Evolutionary conservation across 306 rosid species (phyloP).

Genomic region (Leucaena leucocephala): DNA sequence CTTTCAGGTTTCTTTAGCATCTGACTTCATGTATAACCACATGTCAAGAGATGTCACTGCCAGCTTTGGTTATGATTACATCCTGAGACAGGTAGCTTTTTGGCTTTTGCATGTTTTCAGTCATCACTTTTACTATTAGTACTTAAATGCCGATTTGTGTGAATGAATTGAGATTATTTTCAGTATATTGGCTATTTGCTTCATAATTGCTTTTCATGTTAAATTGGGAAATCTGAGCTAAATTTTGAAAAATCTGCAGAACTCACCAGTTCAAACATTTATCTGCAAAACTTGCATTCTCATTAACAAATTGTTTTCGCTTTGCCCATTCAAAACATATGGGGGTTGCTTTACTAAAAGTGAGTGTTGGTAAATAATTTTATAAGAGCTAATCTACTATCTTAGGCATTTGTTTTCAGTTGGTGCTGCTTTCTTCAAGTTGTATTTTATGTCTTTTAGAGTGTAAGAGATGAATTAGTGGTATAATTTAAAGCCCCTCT

Average conservation of each 20-base stretch:
- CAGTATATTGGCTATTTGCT: slow-evolving; percentile 8
- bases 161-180: slow-evolving; percentile 17
- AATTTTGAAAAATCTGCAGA: not conserved
- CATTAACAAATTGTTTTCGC: not conserved
- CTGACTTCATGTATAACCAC: slow-evolving; percentile 92
- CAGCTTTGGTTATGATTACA: slow-evolving; percentile 91
- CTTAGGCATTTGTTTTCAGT: not conserved
- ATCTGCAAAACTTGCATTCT: not conserved
- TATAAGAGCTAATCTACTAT: not conserved
- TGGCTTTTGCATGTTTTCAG: slow-evolving; percentile 20
- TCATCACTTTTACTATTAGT: slow-evolving; percentile 1
- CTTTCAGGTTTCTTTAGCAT: slow-evolving; percentile 82
- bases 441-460: not conserved
- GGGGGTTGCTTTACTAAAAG: not conserved
- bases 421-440: not conserved
- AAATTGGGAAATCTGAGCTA: not conserved
- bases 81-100: slow-evolving; percentile 81
- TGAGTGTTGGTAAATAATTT: not conserved
- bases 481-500: too few species aligned
- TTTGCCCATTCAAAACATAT: not conserved
- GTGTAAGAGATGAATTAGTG: not conserved
- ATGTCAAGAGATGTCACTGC: slow-evolving; percentile 84
- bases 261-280: not conserved
- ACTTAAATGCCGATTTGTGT: slow-evolving; percentile 3
- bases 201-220: not conserved